These are phyloP conservation scores for Calocybe cyanea DNA, from an alignment of 768 basidiomycete species.

Conservation along the genomic window DNA sequence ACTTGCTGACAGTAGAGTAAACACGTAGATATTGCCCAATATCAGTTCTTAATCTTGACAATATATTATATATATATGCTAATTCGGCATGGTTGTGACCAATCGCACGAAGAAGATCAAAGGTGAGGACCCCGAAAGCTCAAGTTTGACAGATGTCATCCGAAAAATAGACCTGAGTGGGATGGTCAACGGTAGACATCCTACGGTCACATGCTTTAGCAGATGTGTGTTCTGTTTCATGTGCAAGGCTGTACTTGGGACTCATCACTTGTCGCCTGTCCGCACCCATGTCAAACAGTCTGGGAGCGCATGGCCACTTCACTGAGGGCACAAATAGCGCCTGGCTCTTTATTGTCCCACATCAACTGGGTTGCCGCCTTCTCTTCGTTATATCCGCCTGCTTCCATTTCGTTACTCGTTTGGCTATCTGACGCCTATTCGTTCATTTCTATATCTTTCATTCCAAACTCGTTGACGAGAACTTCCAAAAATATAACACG, in stretches of 20 bases:
- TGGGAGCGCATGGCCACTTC: not conserved
- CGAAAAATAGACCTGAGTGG: too few relatives aligned
- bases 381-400: not conserved
- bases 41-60: too few relatives aligned
- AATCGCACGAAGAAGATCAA: too few relatives aligned
- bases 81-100: too few relatives aligned
- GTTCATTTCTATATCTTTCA: conserved; percentile 4
- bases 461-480: conserved; percentile 10
- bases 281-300: not conserved
- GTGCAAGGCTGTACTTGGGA: not conserved
- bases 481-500: conserved; percentile 2
- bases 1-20: too few relatives aligned
- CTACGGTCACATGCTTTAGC: not conserved
- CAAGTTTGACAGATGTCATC: too few relatives aligned
- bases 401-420: conserved; percentile 5
- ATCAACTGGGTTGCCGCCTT: conserved; percentile 12
- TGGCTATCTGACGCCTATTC: conserved; percentile 13
- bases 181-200: too few relatives aligned
- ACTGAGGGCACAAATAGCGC: not conserved
- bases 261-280: conserved; percentile 7
- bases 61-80: too few relatives aligned
- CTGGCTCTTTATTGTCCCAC: not conserved
- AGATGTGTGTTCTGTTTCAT: not conserved
- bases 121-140: too few relatives aligned
- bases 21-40: too few relatives aligned